Conservation (phyloP, 2,329 filamentous ascomycete genomes). For the Alternaria novae-zelandiae region DNA sequence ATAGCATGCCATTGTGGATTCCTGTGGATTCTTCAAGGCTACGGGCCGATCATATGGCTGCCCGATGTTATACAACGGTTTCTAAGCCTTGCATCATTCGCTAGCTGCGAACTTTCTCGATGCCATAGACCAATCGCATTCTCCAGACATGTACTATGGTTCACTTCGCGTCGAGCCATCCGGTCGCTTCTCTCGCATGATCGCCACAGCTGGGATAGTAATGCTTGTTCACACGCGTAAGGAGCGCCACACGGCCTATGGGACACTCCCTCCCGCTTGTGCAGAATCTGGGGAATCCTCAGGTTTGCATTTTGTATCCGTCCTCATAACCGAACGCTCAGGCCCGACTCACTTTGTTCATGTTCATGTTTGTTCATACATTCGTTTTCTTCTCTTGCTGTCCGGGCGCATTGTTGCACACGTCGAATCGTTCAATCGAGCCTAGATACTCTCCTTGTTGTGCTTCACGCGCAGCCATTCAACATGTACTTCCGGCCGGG, state of each 20-base stretch:
- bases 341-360: slow-evolving; percentile 2
- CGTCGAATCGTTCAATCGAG: slow-evolving; percentile 1
- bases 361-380: slow-evolving; percentile 13
- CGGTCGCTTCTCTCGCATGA: slow-evolving; percentile 15
- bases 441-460: background rate
- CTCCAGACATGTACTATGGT: background rate
- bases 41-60: slow-evolving; percentile 7
- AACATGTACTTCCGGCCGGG: slow-evolving; percentile 41
- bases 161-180: slow-evolving; percentile 12
- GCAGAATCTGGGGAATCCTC: slow-evolving; percentile 29
- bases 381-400: slow-evolving; percentile 8
- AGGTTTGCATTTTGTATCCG: slow-evolving; percentile 9
- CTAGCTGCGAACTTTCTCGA: background rate
- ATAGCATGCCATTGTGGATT: slow-evolving; percentile 6
- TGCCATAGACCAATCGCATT: slow-evolving; percentile 1
- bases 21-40: background rate
- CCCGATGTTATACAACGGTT: slow-evolving; percentile 12
- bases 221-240: slow-evolving; percentile 17
- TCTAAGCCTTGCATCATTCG: slow-evolving; percentile 11
- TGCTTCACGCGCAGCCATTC: background rate
- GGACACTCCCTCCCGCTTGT: slow-evolving; percentile 18
- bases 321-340: slow-evolving; percentile 14
- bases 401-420: slow-evolving; percentile 5
- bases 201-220: slow-evolving; percentile 7
- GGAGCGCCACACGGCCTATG: slow-evolving; percentile 20